These are phyloP conservation scores for Schizophyllum amplum DNA, from an alignment of 1,284 basidiomycete genomes.

Conservation along the genomic window DNA sequence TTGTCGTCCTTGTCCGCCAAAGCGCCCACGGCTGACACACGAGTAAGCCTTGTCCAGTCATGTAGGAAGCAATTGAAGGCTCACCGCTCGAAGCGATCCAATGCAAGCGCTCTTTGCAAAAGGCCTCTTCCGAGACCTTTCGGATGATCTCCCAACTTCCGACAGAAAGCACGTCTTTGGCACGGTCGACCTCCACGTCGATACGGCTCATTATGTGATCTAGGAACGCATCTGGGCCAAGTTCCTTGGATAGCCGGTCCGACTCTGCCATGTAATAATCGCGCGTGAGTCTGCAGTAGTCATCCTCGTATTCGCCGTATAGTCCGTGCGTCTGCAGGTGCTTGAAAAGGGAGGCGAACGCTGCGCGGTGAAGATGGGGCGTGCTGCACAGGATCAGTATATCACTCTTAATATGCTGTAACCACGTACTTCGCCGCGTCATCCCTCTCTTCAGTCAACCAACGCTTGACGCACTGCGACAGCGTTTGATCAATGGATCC, in stretches of 20 bases:
- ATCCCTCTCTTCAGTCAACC: not conserved
- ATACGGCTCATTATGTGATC: slow-evolving; percentile 37
- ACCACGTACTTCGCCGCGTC: not conserved
- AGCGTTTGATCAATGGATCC: not conserved
- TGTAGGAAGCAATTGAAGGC: slow-evolving; percentile 13
- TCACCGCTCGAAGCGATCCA: slow-evolving; percentile 54
- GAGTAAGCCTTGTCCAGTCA: not conserved
- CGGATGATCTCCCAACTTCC: slow-evolving; percentile 41
- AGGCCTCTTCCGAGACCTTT: slow-evolving; percentile 42
- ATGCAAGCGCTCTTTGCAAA: slow-evolving; percentile 46
- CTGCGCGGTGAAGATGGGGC: slow-evolving; percentile 23
- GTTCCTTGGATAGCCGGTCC: slow-evolving; percentile 24
- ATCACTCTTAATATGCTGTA: not conserved
- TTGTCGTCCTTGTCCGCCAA: slow-evolving; percentile 48
- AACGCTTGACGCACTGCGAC: not conserved
- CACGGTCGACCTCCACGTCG: slow-evolving; percentile 48
- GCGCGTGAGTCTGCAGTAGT: slow-evolving; percentile 39
- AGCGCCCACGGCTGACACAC: slow-evolving; percentile 41
- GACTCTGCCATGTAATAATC: slow-evolving; percentile 51
- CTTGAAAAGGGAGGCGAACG: slow-evolving; percentile 39
- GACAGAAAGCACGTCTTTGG: slow-evolving; percentile 40
- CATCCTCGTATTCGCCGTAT: slow-evolving; percentile 49
- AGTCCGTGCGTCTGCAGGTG: slow-evolving; percentile 48
- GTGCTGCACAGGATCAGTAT: slow-evolving; percentile 1
- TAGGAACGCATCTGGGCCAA: slow-evolving; percentile 50